phyloP scores from a whole-genome alignment of 2,329 filamentous ascomycete genomes.

The Plectosphaerella plurivora region DNA sequence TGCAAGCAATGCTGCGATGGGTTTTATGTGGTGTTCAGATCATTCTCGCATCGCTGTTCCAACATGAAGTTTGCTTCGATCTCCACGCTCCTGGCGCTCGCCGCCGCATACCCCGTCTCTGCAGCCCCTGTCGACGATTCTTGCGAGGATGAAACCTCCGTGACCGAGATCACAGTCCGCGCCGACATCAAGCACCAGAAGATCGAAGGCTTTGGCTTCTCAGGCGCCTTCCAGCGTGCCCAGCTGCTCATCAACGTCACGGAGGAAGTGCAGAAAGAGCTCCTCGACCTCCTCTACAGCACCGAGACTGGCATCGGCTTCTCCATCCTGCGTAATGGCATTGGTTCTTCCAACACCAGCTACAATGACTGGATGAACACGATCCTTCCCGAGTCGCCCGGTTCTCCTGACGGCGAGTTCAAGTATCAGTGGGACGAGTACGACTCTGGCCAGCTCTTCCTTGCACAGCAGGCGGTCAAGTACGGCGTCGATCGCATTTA shows the following conservation, averaged over 20 bases:
- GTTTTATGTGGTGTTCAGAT: not conserved
- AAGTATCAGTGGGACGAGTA: slow-evolving; percentile 26
- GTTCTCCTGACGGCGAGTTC: slow-evolving; percentile 17
- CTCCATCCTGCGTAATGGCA: slow-evolving; percentile 34
- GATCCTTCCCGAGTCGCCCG: slow-evolving; percentile 27
- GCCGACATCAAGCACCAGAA: slow-evolving; percentile 22
- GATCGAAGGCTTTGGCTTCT: slow-evolving; percentile 30
- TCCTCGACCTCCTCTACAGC: slow-evolving; percentile 4
- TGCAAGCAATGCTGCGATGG: too few species aligned
- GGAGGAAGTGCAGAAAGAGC: not conserved
- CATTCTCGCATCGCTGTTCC: not conserved
- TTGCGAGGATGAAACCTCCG: not conserved
- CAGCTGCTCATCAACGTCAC: slow-evolving; percentile 12
- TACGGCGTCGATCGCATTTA: slow-evolving; percentile 37
- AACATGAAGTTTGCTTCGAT: not conserved
- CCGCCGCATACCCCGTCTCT: not conserved
- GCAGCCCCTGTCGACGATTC: not conserved
- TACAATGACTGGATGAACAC: slow-evolving; percentile 26
- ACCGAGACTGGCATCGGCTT: slow-evolving; percentile 17
- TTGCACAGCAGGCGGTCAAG: slow-evolving; percentile 30
- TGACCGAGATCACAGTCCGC: slow-evolving; percentile 1
- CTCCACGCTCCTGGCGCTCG: not conserved
- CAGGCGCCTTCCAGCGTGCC: slow-evolving; percentile 28
- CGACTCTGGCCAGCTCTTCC: slow-evolving; percentile 34
- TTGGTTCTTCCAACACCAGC: slow-evolving; percentile 30